Conservation (phyloP, 768 basidiomycete genomes). For the Lentinula sp. region DNA sequence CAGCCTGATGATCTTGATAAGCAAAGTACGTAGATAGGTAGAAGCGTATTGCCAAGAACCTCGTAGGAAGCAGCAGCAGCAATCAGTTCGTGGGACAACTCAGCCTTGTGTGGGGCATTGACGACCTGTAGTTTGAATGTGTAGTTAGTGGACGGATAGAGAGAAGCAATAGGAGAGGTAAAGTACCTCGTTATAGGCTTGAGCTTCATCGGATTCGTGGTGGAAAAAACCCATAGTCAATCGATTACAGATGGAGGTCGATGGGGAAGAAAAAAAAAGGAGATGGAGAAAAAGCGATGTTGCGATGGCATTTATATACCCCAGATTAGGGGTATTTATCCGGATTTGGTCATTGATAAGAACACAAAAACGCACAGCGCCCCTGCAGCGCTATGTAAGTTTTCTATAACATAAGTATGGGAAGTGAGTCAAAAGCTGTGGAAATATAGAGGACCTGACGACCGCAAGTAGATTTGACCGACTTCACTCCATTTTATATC, state of each 20-base stretch:
- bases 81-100: constrained; percentile 47
- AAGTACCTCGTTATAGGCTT: constrained; percentile 14
- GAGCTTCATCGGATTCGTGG: constrained; percentile 12
- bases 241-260: neutral
- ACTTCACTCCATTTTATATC: too few species aligned
- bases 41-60: constrained; percentile 16
- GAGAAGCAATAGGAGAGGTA: neutral
- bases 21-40: neutral
- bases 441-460: too few species aligned
- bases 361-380: too few species aligned
- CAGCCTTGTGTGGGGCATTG: constrained; percentile 39
- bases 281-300: too few species aligned
- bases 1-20: constrained; percentile 25
- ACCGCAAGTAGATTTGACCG: too few species aligned
- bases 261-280: neutral
- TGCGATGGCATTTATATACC: too few species aligned
- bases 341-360: too few species aligned
- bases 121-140: constrained; percentile 19
- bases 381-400: too few species aligned
- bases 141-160: neutral
- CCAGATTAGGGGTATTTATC: too few species aligned
- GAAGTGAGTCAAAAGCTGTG: too few species aligned
- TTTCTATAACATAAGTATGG: too few species aligned
- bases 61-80: constrained; percentile 50
- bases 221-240: constrained; percentile 12